These are phyloP conservation scores for Pholiota conissans DNA, from an alignment of 768 basidiomycete genomes.

Conservation along the genomic window DNA sequence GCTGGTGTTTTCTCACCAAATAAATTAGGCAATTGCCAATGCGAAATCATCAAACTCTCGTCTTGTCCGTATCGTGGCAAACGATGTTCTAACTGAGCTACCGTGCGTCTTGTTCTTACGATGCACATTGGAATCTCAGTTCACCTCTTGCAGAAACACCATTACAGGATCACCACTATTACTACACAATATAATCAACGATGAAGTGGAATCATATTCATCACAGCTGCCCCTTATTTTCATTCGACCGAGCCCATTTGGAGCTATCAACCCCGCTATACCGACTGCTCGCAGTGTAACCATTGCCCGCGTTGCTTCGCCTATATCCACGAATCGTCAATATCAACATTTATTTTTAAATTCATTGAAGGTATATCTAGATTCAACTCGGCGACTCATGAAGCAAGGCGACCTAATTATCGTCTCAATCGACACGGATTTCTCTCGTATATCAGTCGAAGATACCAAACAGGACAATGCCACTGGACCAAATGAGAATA, in stretches of 20 bases:
- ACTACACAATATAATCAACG: slow-evolving; percentile 48
- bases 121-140: neutral
- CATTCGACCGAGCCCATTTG: slow-evolving; percentile 60
- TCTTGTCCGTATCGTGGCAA: slow-evolving; percentile 57
- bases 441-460: slow-evolving; percentile 24
- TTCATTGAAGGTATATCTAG: slow-evolving; percentile 66
- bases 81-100: slow-evolving; percentile 40
- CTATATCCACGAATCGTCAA: slow-evolving; percentile 60
- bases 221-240: slow-evolving; percentile 25
- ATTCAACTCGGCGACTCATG: slow-evolving; percentile 50
- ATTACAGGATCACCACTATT: slow-evolving; percentile 49
- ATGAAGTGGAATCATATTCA: slow-evolving; percentile 22
- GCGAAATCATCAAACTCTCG: slow-evolving; percentile 39
- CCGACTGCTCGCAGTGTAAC: slow-evolving; percentile 72
- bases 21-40: slow-evolving; percentile 49
- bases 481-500: slow-evolving; percentile 9
- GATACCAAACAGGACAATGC: slow-evolving; percentile 17
- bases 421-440: slow-evolving; percentile 59
- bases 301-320: slow-evolving; percentile 79
- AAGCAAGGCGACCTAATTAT: slow-evolving; percentile 76
- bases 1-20: no score
- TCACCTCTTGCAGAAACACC: slow-evolving; percentile 32
- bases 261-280: slow-evolving; percentile 54
- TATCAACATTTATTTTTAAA: slow-evolving; percentile 64
- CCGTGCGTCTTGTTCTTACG: slow-evolving; percentile 25